Percentiles rank a stretch among this genome's conserved stretches.
These are phyloP conservation scores for Lunularia cruciata DNA, from an alignment of 225 moss, liverwort and hornwort genomes.

Conservation along the genomic window DNA sequence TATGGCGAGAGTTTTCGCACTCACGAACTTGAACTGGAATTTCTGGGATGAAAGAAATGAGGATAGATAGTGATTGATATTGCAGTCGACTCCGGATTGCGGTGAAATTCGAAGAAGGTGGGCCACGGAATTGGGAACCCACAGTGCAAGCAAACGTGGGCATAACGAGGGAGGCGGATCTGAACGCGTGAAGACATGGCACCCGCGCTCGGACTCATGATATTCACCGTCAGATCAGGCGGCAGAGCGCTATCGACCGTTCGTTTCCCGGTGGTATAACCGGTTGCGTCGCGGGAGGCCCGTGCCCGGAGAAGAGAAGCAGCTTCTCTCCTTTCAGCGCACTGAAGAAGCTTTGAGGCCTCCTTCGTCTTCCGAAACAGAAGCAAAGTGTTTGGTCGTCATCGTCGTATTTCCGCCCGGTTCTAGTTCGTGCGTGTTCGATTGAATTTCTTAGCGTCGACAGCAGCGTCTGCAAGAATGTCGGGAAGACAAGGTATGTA, in stretches of 20 bases:
- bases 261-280: neutral
- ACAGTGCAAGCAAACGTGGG: too few species aligned
- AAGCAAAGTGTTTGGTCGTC: neutral
- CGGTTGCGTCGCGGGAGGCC: neutral
- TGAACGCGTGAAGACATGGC: neutral
- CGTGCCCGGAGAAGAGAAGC: neutral
- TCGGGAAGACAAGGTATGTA: constrained; percentile 20
- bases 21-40: too few species aligned
- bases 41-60: too few species aligned
- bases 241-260: neutral
- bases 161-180: neutral
- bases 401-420: neutral
- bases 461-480: constrained; percentile 3
- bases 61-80: too few species aligned
- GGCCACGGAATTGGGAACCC: too few species aligned
- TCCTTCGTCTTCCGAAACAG: neutral
- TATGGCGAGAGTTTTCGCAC: too few species aligned
- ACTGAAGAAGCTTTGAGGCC: neutral
- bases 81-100: too few species aligned
- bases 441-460: neutral
- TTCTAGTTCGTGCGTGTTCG: neutral
- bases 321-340: neutral
- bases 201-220: neutral
- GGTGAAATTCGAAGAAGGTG: too few species aligned
- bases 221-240: neutral